These are phyloP conservation scores for Aurinia saxatilis DNA, from an alignment of 345 rosid genomes.

Conservation along the genomic window DNA sequence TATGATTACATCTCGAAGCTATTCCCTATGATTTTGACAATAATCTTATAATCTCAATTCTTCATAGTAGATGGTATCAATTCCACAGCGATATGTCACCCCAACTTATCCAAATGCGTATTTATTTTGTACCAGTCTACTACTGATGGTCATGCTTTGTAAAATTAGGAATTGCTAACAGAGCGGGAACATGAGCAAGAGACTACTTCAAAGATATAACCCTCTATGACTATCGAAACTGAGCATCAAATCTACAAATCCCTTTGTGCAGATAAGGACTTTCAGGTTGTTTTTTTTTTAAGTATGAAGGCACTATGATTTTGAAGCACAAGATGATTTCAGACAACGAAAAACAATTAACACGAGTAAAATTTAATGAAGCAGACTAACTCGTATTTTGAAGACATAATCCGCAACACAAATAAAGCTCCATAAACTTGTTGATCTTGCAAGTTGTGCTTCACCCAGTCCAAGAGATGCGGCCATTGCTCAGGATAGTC, in stretches of 20 bases:
- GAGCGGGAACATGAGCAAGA: not conserved
- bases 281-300: too few species aligned
- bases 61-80: not conserved
- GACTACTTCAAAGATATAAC: not conserved
- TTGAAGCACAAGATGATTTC: not conserved
- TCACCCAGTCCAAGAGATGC: slow-evolving; percentile 81
- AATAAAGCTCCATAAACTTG: slow-evolving; percentile 87
- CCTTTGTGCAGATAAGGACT: not conserved
- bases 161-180: not conserved
- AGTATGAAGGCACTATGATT: too few species aligned
- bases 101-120: not conserved
- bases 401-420: slow-evolving; percentile 79
- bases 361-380: not conserved
- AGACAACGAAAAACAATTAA: too few species aligned
- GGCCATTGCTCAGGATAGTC: slow-evolving; percentile 99
- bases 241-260: not conserved
- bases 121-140: not conserved
- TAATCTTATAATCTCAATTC: not conserved
- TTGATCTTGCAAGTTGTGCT: slow-evolving; percentile 75
- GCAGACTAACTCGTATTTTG: slow-evolving; percentile 88
- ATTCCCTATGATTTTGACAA: not conserved
- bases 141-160: not conserved
- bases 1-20: not conserved
- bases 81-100: not conserved
- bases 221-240: not conserved